Evolutionary conservation across 805 yeast genomes (phyloP).

Genomic region (Clavispora carvajalis): DNA sequence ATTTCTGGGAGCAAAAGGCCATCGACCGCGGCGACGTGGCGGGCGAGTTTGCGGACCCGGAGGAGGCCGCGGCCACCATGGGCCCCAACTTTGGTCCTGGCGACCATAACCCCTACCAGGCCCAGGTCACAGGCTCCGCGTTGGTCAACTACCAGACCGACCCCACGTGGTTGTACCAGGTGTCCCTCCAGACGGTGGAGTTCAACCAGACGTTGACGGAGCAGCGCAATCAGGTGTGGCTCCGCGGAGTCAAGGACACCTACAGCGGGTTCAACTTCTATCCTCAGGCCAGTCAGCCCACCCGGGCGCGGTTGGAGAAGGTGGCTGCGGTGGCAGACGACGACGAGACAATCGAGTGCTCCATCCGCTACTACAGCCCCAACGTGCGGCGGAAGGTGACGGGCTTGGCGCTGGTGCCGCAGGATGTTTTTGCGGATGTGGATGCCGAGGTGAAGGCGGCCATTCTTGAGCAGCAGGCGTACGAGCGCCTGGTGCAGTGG

Average conservation of each 20-base stretch:
- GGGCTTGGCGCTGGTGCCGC: conserved; percentile 59
- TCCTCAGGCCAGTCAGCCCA: conserved; percentile 75
- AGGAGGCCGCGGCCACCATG: conserved; percentile 11
- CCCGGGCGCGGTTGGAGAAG: conserved; percentile 27
- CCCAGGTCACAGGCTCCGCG: conserved; percentile 40
- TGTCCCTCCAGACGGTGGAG: conserved; percentile 70
- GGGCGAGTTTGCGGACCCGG: conserved; percentile 69
- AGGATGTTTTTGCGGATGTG: conserved; percentile 51
- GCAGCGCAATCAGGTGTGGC: conserved; percentile 49
- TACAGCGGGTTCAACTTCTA: conserved; percentile 79
- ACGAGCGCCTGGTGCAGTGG: conserved; percentile 27
- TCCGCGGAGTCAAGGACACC: conserved; percentile 66
- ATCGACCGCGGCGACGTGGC: conserved; percentile 58
- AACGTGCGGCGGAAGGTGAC: conserved; percentile 50
- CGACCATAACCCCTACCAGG: conserved; percentile 14
- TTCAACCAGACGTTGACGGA: conserved; percentile 60
- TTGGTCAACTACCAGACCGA: conserved; percentile 45
- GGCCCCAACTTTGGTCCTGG: conserved; percentile 8
- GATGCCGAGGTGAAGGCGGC: conserved; percentile 52
- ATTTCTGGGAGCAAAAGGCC: conserved; percentile 71
- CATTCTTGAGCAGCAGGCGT: conserved; percentile 54
- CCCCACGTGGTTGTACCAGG: conserved; percentile 79
- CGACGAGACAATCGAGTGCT: conserved; percentile 32
- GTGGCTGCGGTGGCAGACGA: conserved; percentile 19
- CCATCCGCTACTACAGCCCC: conserved; percentile 37